Evolutionary conservation across 352 stramenopile genomes (phyloP).

Genomic region (Phytophthora sansomeana): DNA sequence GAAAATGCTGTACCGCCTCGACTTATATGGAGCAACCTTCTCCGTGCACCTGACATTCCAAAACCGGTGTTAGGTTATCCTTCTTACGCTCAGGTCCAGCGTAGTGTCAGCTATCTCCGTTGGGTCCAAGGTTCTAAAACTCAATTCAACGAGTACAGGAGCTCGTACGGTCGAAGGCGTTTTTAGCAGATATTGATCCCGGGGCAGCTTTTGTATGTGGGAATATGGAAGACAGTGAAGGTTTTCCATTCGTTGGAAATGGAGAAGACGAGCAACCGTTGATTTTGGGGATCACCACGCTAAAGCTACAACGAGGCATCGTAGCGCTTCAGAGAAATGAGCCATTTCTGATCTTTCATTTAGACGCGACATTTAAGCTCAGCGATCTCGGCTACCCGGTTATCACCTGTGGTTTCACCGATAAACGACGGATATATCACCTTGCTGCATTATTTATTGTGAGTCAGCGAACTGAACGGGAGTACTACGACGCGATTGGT

Average conservation of each 20-base stretch:
- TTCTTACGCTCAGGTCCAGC: not conserved
- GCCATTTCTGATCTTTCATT: constrained; percentile 1
- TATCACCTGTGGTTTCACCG: constrained; percentile 11
- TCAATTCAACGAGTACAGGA: not conserved
- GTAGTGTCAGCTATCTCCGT: not conserved
- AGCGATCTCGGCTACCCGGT: constrained; percentile 15
- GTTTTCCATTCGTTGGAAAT: constrained; percentile 1
- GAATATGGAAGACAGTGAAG: not conserved
- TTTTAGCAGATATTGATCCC: not conserved
- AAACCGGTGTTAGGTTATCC: not conserved
- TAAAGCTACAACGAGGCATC: not conserved
- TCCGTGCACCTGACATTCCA: not conserved
- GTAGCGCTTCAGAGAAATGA: not conserved
- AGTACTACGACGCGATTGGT: not conserved
- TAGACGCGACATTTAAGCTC: constrained; percentile 14
- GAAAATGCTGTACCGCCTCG: constrained; percentile 3
- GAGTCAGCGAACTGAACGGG: not conserved
- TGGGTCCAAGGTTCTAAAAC: constrained; percentile 6
- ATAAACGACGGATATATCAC: not conserved
- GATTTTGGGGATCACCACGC: not conserved
- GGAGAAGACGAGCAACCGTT: not conserved
- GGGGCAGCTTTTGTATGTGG: not conserved
- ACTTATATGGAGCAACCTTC: not conserved
- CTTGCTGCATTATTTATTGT: not conserved
- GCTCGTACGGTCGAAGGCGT: not conserved